Base-by-base conservation (phyloP, 2,329 filamentous ascomycete genomes). In the Aspergillus sp. region DNA sequence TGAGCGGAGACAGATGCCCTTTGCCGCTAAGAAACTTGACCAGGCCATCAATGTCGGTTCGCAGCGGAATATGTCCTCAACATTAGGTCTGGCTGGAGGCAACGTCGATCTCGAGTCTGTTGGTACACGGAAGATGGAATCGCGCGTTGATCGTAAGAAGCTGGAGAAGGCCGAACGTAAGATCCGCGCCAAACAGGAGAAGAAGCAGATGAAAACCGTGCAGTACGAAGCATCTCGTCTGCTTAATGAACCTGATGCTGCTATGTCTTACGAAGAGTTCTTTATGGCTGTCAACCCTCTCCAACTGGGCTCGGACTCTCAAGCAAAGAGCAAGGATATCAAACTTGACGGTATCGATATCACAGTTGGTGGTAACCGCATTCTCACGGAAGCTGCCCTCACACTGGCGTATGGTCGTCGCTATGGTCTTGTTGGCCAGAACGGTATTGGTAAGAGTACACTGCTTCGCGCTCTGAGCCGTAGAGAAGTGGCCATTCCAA, bases 201-300 rank as follows among this genome's bases (percentile, higher is more conserved):
- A 96, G 82, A 99, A 99, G 81, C 86, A 88, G 36, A 97, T 95
- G 88, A 98, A 98, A 83, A 96, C 89, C 55, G 95, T 99, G 66
- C 91, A 97, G 77, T 99, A 99, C 74, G 95, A 99, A 78, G 90
- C 95, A 0, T 98, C 95, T 12, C 88, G 87, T 65, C 81, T 99
- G 64, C 86, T 99, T 64, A 89, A 96, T 71, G 85, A 91, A 75
- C 83, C 91, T 4, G 89, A 93, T 68, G 85, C 88, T 68, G 81
- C 93, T 12, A 89, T 96, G 81, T 96, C 91, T 41, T 99, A 99
- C 74, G 95, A 99, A 77, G 95, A 99, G 74, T 98, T 99, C 79
- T 99, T 96, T 84, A 98, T 99, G 95, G 89, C 91, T 53, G 95
- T 99, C 80, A 99, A 99, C 76, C 95, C 95, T 60, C 84, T 99